Evolutionary conservation across 306 rosid genomes (phyloP), one percentile per base, ranked within the genome.

Genomic region (Mimosa bimucronata): DNA sequence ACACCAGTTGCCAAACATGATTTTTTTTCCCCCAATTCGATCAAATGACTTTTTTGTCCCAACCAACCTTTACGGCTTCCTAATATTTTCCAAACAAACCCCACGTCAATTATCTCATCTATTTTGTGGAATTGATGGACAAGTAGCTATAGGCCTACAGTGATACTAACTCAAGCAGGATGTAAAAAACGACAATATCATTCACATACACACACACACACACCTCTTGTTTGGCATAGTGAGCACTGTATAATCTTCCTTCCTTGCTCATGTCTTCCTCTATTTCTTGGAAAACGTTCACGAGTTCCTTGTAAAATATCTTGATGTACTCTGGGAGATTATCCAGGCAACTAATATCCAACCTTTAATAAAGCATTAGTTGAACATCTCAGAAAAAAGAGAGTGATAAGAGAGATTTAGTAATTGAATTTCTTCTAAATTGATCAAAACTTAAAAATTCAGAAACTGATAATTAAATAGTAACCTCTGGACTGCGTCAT

Each of bases 401-500:
- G 60, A 53, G 8, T 1, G 58, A 18, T n/a, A n/a, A n/a, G 9
- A 48, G 60, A 53, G 21, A 48, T 48, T 16, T 4, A 48, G 6
- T 15, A 46, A 46, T 6, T 19, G 5, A 2, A 52, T 18, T 52
- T 52, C 26, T 53, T 53, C 60, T 1, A 53, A 53, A 19, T 53
- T 18, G 9, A 52, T 19, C 3, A 53, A 52, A 53, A n/a, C 60
- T 53, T 7, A 23, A 53, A 23, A 53, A 53, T 15, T 53, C 60
- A 53, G 60, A 19, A 53, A 7, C 60, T 18, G 60, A 48, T 16
- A 48, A n/a, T n/a, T 53, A 9, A 34, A 34, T 34, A 52, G 6
- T 9, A 50, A 88, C 90, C 90, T 87, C 18, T 85, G 82, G 10
- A 87, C 65, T 57, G 88, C 89, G 55, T 66, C 26, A 0, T 85